Conservation (phyloP, 2,329 filamentous ascomycete species). For the Penicillium expansum region DNA sequence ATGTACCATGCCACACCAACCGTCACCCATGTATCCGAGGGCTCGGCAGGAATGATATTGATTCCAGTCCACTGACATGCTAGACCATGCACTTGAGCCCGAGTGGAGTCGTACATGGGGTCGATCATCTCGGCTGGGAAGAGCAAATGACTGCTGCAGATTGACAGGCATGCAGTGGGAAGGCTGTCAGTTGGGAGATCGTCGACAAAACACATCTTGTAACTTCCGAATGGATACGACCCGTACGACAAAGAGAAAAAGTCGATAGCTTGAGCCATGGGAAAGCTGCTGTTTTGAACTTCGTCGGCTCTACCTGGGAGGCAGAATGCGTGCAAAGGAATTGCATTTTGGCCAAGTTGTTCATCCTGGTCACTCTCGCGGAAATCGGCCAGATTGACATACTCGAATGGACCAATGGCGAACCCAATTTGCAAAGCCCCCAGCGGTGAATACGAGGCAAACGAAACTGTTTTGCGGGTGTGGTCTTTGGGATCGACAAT, state of each 20-base stretch:
- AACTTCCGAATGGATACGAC: constrained; percentile 85
- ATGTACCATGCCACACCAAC: constrained; percentile 92
- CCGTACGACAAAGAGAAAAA: constrained; percentile 85
- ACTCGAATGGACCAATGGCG: constrained; percentile 90
- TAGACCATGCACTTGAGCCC: constrained; percentile 76
- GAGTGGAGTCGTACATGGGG: constrained; percentile 75
- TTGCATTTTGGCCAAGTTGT: constrained; percentile 80
- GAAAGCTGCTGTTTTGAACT: constrained; percentile 80
- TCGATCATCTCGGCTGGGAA: constrained; percentile 85
- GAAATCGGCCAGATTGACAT: constrained; percentile 84
- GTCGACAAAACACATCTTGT: constrained; percentile 92
- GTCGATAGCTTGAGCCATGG: constrained; percentile 82
- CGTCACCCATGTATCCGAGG: constrained; percentile 81
- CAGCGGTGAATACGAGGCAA: constrained; percentile 70
- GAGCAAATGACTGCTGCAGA: constrained; percentile 82
- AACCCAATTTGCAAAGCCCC: constrained; percentile 90
- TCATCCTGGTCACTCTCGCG: constrained; percentile 89
- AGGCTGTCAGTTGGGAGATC: constrained; percentile 75
- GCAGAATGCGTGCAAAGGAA: constrained; percentile 89
- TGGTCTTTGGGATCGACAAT: constrained; percentile 72
- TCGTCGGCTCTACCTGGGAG: constrained; percentile 78
- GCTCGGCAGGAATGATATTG: constrained; percentile 79
- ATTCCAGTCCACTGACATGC: constrained; percentile 94
- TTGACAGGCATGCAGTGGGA: constrained; percentile 76
- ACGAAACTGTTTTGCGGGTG: constrained; percentile 82